Conservation (phyloP, 495 filamentous ascomycete species). For the Sphaerosporella brunnea region DNA sequence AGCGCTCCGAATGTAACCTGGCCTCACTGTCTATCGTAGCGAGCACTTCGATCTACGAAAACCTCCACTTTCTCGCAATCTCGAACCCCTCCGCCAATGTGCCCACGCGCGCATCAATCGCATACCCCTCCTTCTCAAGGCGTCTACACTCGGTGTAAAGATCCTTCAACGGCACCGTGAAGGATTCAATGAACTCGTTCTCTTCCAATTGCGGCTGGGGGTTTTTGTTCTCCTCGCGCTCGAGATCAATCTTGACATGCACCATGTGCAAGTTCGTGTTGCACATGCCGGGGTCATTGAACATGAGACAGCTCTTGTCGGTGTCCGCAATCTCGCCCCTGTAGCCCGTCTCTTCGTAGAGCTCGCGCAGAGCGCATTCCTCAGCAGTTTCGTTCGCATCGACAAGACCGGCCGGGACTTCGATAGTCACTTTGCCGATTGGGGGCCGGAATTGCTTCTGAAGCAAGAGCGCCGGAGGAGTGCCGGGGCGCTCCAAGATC, state of each 20-base stretch:
- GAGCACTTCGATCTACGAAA: not conserved
- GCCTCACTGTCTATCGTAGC: too few species aligned
- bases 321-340: slow-evolving; percentile 39
- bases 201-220: slow-evolving; percentile 64
- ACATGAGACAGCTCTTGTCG: slow-evolving; percentile 56
- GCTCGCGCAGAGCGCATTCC: slow-evolving; percentile 64
- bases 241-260: slow-evolving; percentile 57
- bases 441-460: slow-evolving; percentile 84
- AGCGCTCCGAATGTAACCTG: too few species aligned
- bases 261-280: slow-evolving; percentile 78
- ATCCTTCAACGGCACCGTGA: slow-evolving; percentile 46
- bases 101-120: slow-evolving; percentile 70
- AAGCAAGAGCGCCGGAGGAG: slow-evolving; percentile 45
- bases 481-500: slow-evolving; percentile 49
- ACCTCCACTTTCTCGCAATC: slow-evolving; percentile 44
- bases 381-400: slow-evolving; percentile 67
- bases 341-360: slow-evolving; percentile 91
- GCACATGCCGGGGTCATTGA: slow-evolving; percentile 59
- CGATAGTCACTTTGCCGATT: slow-evolving; percentile 44
- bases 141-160: slow-evolving; percentile 50
- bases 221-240: slow-evolving; percentile 47
- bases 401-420: slow-evolving; percentile 72
- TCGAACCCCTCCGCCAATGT: slow-evolving; percentile 76
- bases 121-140: slow-evolving; percentile 57
- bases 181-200: slow-evolving; percentile 79